Conservation (phyloP, 371 early-diverging fungal genomes). For the Globomyces sp. region DNA sequence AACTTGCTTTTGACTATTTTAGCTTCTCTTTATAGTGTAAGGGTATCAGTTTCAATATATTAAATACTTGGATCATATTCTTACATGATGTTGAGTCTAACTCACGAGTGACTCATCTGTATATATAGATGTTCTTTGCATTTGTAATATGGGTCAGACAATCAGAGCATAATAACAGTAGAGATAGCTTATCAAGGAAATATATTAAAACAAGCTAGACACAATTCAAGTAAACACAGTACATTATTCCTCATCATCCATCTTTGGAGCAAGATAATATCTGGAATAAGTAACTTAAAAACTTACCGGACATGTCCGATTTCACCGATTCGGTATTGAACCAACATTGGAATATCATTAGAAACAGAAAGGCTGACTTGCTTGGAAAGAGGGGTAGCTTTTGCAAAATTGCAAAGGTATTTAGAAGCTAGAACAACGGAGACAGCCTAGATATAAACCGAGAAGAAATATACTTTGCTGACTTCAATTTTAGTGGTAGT, state of each 20-base stretch:
- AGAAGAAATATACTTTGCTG: not conserved
- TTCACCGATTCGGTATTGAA: conserved; percentile 91
- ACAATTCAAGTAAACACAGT: not conserved
- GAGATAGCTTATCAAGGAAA: no score
- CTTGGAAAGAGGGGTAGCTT: conserved; percentile 85
- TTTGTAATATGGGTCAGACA: no score
- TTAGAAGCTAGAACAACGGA: conserved; percentile 88
- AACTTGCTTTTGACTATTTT: no score
- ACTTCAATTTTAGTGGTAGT: not conserved
- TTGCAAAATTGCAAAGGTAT: conserved; percentile 92
- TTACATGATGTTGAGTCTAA: no score
- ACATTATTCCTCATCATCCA: conserved; percentile 51
- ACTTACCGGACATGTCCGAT: conserved; percentile 88
- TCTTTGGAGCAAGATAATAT: conserved; percentile 75
- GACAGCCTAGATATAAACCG: conserved; percentile 56
- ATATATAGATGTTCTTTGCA: no score
- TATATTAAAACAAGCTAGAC: no score
- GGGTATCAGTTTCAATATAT: no score
- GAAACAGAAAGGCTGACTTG: conserved; percentile 79
- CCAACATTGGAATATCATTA: conserved; percentile 85
- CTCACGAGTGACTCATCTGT: no score
- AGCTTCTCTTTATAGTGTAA: no score
- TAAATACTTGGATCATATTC: no score
- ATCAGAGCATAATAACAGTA: no score
- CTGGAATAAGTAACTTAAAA: conserved; percentile 19